phyloP scores from a whole-genome alignment of 2,329 filamentous ascomycete genomes.

The Berkeleyomyces rouxiae region DNA sequence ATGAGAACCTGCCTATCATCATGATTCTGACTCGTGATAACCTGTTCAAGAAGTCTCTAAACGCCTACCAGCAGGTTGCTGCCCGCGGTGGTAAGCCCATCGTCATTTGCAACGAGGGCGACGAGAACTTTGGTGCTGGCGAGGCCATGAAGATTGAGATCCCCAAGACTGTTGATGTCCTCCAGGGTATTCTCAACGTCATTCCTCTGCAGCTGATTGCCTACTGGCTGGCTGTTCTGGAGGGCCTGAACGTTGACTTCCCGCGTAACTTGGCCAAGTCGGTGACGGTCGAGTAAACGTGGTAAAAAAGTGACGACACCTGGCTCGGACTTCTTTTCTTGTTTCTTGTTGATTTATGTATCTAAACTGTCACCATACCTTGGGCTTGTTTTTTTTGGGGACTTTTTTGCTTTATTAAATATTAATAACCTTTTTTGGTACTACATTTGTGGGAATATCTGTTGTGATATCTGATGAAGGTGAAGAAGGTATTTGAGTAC shows the following conservation, averaged over 20 bases:
- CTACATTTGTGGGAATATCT: not conserved
- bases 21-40: conserved; percentile 97
- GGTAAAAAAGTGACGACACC: conserved; percentile 11
- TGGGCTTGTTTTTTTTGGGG: conserved; percentile 13
- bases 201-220: conserved; percentile 95
- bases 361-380: conserved; percentile 13
- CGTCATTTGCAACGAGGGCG: conserved; percentile 87
- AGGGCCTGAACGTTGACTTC: conserved; percentile 96
- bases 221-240: conserved; percentile 94
- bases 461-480: conserved; percentile 1
- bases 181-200: conserved; percentile 95
- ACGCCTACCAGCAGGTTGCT: conserved; percentile 98
- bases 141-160: conserved; percentile 97
- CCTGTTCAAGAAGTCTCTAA: conserved; percentile 97
- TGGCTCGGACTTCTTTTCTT: conserved; percentile 15
- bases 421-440: conserved; percentile 3
- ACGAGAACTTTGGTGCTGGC: conserved; percentile 74
- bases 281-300: conserved; percentile 81
- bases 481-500: not conserved
- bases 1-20: conserved; percentile 97
- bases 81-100: conserved; percentile 91
- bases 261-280: conserved; percentile 97
- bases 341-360: conserved; percentile 12
- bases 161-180: conserved; percentile 81
- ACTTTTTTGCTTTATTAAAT: conserved; percentile 3